Base-by-base conservation (phyloP, 805 yeast species). In the Metschnikowia baotianmanensis region DNA sequence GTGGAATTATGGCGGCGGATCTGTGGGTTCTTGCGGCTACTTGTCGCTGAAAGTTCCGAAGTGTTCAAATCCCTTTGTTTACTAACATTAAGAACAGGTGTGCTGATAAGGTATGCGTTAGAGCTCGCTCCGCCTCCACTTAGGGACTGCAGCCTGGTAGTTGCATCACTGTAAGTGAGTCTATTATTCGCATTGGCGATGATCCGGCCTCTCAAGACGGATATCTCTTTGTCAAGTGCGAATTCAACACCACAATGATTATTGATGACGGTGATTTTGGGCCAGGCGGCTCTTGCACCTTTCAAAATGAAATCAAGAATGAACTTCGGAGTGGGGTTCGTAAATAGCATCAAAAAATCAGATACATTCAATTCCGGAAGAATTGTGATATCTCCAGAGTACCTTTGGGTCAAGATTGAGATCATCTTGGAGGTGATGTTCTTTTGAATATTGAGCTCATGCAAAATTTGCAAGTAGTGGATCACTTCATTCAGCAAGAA, bases 231-330 rank as follows among this genome's bases (percentile, higher is more conserved):
- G 60, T 91, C 98, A 29, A 91, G 67, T 0, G 89, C 84, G 60
- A 91, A 83, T 56, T 91, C 99, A 23, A 89, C 78, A 0, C 93
- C 82, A 62, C 96, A 89, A 56, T 88, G 96, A 59, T 93, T 91
- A 50, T 82, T 76, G 34, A 91, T 87, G 31, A 90, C 73, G 2
- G 96, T 78, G 4, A 93, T 62, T 55, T 87, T 86, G 0, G 96
- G 96, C 97, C 98, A 91, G 0, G 96, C 83, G 0, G 96, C 91
- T 42, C 86, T 69, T 1, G 96, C 93, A 1, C 98, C 99, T 47
- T 95, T 74, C 28, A 80, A 71, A 2, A 83, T 76, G 43, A 86
- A 77, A 42, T 82, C 83, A 33, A 81, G 60, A 31, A 90, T 60
- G 52, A 85, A 87, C 38, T 79, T 86, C 0, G 85, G 81, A 0